Base-by-base conservation (phyloP, 2,329 filamentous ascomycete species). In the Chalaropsis ovoidea region DNA sequence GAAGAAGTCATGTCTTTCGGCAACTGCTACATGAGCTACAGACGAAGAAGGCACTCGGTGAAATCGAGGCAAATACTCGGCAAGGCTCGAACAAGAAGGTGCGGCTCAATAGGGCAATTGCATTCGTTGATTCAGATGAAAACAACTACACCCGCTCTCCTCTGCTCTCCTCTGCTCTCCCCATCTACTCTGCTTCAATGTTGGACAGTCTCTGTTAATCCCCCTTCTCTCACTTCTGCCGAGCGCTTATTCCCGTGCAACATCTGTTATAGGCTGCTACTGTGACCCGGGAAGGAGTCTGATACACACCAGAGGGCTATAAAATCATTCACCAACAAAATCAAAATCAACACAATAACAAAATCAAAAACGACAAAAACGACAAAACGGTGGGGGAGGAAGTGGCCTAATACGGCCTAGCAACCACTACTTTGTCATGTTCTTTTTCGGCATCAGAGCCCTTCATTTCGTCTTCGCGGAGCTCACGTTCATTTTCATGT, bases 71-170 rank as follows among this genome's bases (percentile, higher is more conserved):
- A 39, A 58, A 13, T 8, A 58, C 54, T 58, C 54, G 54, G 27
- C 54, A 39, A 39, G 54, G 3, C 27, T 35, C 52, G 27, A 35
- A 4, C 8, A 10, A 13, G 42, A n/a, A 43, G 17, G 42, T n/a
- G 10, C 27, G 31, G 54, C 17, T 31, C 31, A 31, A 39, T 35
- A 31, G n/a, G 27, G 27, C 24, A 19, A 27, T 39, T 17, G 15
- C 54, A 58, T 39, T 58, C 17, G 13, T 58, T 58, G 54, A 17
- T 39, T 58, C 54, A 39, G 54, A 58, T 19, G 54, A 58, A 58
- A 39, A 39, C 8, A 27, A 58, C n/a, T 58, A 6, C 54, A 13
- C 5, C 43, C 4, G 3, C 17, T 47, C 15, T 17, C 43, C 43
- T 47, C 17, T n/a, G 1, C 43, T 47, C 43, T 15, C 13, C 7